Evolutionary conservation across 2,329 filamentous ascomycete genomes (phyloP).

Genomic region (Aspergillus awamori): DNA sequence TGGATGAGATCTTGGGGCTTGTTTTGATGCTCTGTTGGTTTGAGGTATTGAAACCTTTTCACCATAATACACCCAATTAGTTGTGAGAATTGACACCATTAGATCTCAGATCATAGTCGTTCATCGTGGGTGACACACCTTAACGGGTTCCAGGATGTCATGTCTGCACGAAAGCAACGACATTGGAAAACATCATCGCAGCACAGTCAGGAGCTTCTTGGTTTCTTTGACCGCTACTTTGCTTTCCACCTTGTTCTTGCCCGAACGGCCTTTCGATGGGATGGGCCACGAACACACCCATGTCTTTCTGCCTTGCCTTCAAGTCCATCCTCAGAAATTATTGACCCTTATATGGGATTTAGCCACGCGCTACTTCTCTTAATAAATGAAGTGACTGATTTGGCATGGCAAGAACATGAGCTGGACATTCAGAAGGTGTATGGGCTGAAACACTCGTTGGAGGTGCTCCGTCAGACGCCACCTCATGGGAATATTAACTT

Average conservation of each 20-base stretch:
- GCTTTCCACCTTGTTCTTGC: conserved; percentile 33
- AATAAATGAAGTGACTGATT: background rate
- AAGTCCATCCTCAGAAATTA: background rate
- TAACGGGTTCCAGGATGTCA: conserved; percentile 28
- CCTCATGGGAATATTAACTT: background rate
- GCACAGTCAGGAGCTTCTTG: conserved; percentile 23
- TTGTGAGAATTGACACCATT: background rate
- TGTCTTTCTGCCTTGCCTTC: background rate
- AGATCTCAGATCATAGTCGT: conserved; percentile 32
- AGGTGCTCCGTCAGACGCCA: background rate
- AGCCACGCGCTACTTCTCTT: background rate
- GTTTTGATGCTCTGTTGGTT: conserved; percentile 35
- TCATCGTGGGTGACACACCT: conserved; percentile 33
- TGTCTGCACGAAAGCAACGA: background rate
- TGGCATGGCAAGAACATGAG: background rate
- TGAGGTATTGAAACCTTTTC: conserved; percentile 10
- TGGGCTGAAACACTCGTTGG: background rate
- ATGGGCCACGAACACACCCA: background rate
- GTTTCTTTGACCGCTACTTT: conserved; percentile 33
- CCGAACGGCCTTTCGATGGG: conserved; percentile 26
- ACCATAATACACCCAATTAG: too few relatives aligned
- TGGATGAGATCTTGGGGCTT: conserved; percentile 31
- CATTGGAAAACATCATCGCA: background rate
- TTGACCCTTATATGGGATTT: background rate
- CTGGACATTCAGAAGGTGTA: background rate